Evolutionary conservation across 2,329 filamentous ascomycete genomes (phyloP).

Genomic region (Rugonectria rugulosa): DNA sequence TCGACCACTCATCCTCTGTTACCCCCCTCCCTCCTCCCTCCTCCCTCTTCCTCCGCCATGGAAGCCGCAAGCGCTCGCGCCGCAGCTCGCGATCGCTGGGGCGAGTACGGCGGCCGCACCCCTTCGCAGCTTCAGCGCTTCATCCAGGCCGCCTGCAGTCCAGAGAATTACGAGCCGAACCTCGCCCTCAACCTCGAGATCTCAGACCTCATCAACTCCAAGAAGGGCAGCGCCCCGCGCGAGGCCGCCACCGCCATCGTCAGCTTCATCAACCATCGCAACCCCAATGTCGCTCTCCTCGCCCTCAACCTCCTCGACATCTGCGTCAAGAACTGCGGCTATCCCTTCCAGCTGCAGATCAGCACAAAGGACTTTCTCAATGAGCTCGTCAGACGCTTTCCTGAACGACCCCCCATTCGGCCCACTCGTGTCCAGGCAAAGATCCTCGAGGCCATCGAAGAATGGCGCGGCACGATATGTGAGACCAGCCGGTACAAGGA

Average conservation of each 20-base stretch:
- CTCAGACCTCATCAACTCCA: constrained; percentile 93
- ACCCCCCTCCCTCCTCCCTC: background rate
- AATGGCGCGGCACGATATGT: constrained; percentile 98
- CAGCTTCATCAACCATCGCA: constrained; percentile 94
- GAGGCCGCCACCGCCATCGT: constrained; percentile 95
- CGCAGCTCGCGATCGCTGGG: constrained; percentile 93
- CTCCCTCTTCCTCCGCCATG: constrained; percentile 59
- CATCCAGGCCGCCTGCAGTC: constrained; percentile 95
- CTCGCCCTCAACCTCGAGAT: constrained; percentile 97
- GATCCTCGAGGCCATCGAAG: constrained; percentile 95
- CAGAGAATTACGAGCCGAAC: constrained; percentile 97
- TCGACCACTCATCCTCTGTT: background rate
- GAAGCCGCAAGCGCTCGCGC: constrained; percentile 96
- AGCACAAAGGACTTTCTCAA: constrained; percentile 99
- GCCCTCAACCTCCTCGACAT: constrained; percentile 95
- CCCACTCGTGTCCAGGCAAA: constrained; percentile 86
- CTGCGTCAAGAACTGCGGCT: constrained; percentile 99
- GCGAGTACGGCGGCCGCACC: constrained; percentile 76
- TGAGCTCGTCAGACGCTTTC: constrained; percentile 94
- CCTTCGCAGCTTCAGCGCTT: constrained; percentile 92
- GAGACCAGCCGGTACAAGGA: constrained; percentile 98
- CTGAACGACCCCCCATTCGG: constrained; percentile 88
- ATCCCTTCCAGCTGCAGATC: constrained; percentile 98
- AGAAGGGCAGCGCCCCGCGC: constrained; percentile 94
- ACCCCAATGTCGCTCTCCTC: constrained; percentile 91